These are phyloP conservation scores for Lachancea thermotolerans DNA, from an alignment of 805 yeast species.

Conservation along the genomic window DNA sequence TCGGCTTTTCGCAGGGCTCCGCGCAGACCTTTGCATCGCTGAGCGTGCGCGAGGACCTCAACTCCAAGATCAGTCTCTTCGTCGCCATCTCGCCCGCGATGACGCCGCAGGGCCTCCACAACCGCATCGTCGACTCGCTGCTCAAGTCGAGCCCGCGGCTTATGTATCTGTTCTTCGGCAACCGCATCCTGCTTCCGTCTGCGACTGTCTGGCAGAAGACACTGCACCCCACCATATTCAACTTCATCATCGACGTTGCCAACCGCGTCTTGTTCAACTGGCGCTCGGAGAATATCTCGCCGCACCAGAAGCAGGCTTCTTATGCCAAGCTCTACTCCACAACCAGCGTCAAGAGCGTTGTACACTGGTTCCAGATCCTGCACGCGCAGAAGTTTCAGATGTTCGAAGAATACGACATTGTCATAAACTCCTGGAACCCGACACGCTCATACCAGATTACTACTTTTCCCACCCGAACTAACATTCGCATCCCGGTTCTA, in stretches of 20 bases:
- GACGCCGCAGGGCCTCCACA: constrained; percentile 79
- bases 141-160: constrained; percentile 71
- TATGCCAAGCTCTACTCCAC: constrained; percentile 87
- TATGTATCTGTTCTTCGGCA: constrained; percentile 66
- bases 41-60: constrained; percentile 57
- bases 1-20: constrained; percentile 92
- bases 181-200: constrained; percentile 64
- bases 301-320: constrained; percentile 67
- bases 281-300: constrained; percentile 64
- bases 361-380: constrained; percentile 95
- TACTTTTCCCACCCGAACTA: constrained; percentile 52
- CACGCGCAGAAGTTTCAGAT: constrained; percentile 72
- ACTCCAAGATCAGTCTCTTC: constrained; percentile 47
- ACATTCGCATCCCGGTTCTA: constrained; percentile 64
- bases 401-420: constrained; percentile 63
- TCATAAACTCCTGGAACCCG: constrained; percentile 31
- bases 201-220: constrained; percentile 69
- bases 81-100: constrained; percentile 92
- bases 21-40: constrained; percentile 88
- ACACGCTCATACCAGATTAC: constrained; percentile 31
- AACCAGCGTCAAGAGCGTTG: constrained; percentile 85
- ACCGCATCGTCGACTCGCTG: constrained; percentile 66
- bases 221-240: constrained; percentile 27
- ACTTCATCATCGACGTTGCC: constrained; percentile 58
- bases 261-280: constrained; percentile 70